A percentile compares a stretch with the other conserved stretches of the same genome.
These are phyloP conservation scores for Lactifluus echinatus DNA, from an alignment of 768 basidiomycete species.

Conservation along the genomic window DNA sequence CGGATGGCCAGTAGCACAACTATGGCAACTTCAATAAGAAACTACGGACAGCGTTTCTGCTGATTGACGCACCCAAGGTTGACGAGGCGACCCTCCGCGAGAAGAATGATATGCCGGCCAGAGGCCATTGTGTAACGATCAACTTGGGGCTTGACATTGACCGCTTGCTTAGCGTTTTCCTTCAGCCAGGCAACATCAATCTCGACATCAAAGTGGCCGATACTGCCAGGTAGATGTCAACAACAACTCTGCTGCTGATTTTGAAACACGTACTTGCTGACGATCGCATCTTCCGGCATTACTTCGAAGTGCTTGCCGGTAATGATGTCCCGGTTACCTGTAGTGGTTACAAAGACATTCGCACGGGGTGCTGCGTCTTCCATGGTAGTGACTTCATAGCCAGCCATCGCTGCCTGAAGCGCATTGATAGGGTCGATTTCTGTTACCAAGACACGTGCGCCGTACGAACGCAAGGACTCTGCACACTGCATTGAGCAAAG, in stretches of 20 bases:
- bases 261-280: constrained; percentile 69
- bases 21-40: constrained; percentile 23
- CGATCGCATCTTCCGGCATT: constrained; percentile 98
- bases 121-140: constrained; percentile 91
- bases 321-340: constrained; percentile 98
- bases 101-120: constrained; percentile 93
- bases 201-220: constrained; percentile 81
- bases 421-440: constrained; percentile 99
- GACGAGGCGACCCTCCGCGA: constrained; percentile 97
- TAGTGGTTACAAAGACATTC: constrained; percentile 97
- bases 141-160: constrained; percentile 98
- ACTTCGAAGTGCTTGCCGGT: constrained; percentile 80
- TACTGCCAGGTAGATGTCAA: constrained; percentile 36
- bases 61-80: constrained; percentile 72
- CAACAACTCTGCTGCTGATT: not conserved
- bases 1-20: constrained; percentile 96
- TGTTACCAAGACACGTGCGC: constrained; percentile 90
- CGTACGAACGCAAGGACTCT: constrained; percentile 94
- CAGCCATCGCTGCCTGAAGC: constrained; percentile 98
- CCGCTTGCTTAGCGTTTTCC: constrained; percentile 69
- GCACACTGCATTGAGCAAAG: constrained; percentile 59
- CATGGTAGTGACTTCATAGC: constrained; percentile 98
- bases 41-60: no score
- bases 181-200: constrained; percentile 99
- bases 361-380: constrained; percentile 85